Evolutionary conservation across 1,284 basidiomycete species (phyloP), one percentile per base, ranked within the genome.

Genomic region (Puccinia brachypodii): DNA sequence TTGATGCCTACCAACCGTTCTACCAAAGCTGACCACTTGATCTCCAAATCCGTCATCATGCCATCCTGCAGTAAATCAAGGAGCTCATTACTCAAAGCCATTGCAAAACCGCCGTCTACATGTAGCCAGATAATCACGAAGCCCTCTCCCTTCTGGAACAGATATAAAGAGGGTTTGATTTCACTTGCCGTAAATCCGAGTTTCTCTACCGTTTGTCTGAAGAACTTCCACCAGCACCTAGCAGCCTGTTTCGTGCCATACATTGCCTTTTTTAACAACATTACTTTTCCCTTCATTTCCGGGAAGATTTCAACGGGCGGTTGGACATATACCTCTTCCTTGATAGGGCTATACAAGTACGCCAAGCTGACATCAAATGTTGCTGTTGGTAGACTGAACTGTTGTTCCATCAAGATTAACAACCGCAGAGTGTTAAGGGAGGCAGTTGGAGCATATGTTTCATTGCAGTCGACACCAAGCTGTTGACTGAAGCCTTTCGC

Each of bases 171-270:
- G 0, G 38, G 25, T 47, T 77, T 16, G 2, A 60, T 7, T 28
- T 66, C 40, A 14, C 58, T 77, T 0, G 38, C 25, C 42, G 8
- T 31, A 44, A 66, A 77, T 19, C 62, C 62, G 13, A 77, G 1
- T 1, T 38, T 8, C 3, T 33, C 33, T 6, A 77, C 36, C 3
- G 40, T 77, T 28, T 36, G 16, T 6, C 8, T 28, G 25, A 76
- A 62, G 19, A 40, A 47, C 4, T 60, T n/a, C 74, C 74, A 76
- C 74, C 74, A 62, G n/a, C 74, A 62, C 1, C 74, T 1, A 28
- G 60, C 76, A 2, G 62, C 60, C 33, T 77, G 76, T 33, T 68
- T 44, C 0, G 36, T 66, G 1, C 76, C 76, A 53, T 77, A 77
- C n/a, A 77, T 25, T 1, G 44, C 64, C 22, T 77, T 66, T 28